A percentile compares a stretch with the other conserved stretches of the same genome.
These are phyloP conservation scores for Boletus tomentosulus DNA, from an alignment of 768 basidiomycete genomes.

Conservation along the genomic window DNA sequence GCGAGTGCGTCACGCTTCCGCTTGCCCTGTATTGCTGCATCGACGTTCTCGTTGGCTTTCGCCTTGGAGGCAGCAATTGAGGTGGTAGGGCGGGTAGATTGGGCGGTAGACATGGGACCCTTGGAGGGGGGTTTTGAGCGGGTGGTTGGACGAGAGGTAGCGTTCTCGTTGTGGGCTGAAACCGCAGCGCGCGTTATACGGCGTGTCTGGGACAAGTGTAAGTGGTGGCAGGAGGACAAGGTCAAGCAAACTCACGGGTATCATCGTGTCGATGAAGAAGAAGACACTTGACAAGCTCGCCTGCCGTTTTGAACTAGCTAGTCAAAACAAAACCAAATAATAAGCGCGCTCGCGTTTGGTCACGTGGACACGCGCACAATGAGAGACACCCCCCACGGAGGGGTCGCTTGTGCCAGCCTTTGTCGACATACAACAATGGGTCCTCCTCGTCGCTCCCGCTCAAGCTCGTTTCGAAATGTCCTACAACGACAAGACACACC, in stretches of 20 bases:
- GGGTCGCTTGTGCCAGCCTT: conserved; percentile 10
- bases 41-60: conserved; percentile 36
- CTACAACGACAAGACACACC: too few relatives aligned
- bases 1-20: conserved; percentile 73
- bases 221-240: neutral
- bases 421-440: conserved; percentile 12
- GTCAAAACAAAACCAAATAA: conserved; percentile 35
- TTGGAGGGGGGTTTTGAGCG: conserved; percentile 55
- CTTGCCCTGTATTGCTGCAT: conserved; percentile 51
- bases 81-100: conserved; percentile 39
- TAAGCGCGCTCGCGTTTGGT: conserved; percentile 33
- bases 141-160: conserved; percentile 58
- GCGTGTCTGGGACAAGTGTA: conserved; percentile 45
- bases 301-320: conserved; percentile 35
- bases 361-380: conserved; percentile 26
- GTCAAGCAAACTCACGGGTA: conserved; percentile 36
- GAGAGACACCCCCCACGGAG: conserved; percentile 16
- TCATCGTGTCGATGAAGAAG: conserved; percentile 34
- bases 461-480: conserved; percentile 22
- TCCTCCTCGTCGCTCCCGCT: conserved; percentile 30
- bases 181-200: conserved; percentile 59
- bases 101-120: conserved; percentile 33
- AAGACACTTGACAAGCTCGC: conserved; percentile 25
- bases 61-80: conserved; percentile 36
- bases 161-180: conserved; percentile 60